A percentile compares a stretch with the other conserved stretches of the same genome.
These are phyloP conservation scores for Colletotrichum sublineola DNA, from an alignment of 2,329 filamentous ascomycete species.

Conservation along the genomic window DNA sequence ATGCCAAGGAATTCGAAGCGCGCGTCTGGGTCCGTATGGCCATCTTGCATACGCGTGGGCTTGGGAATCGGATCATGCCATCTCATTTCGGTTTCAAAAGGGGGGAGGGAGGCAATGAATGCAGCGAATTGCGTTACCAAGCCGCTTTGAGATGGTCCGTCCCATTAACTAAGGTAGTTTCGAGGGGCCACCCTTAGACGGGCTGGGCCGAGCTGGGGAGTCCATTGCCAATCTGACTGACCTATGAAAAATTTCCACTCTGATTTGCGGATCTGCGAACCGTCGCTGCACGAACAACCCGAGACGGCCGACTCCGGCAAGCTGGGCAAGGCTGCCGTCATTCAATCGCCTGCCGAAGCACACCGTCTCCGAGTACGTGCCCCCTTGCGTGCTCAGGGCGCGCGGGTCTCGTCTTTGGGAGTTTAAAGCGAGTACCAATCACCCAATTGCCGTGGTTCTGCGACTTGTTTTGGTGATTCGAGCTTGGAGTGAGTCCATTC, in stretches of 20 bases:
- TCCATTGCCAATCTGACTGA: conserved; percentile 8
- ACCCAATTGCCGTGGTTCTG: not conserved
- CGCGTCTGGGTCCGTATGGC: conserved; percentile 29
- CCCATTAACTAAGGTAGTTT: conserved; percentile 31
- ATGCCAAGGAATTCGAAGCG: conserved; percentile 30
- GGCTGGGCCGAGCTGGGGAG: conserved; percentile 27
- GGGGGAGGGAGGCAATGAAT: conserved; percentile 6
- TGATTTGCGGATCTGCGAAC: conserved; percentile 39
- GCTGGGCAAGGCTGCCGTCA: not conserved
- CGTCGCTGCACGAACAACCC: not conserved
- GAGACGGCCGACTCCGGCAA: not conserved
- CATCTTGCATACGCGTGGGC: conserved; percentile 24
- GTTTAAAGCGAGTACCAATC: not conserved
- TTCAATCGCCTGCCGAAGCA: not conserved
- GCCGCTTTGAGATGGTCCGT: conserved; percentile 7
- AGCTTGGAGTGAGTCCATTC: conserved; percentile 13
- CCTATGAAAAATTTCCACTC: not conserved
- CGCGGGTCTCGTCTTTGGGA: not conserved
- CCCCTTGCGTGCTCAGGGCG: not conserved
- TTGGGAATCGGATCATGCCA: conserved; percentile 41
- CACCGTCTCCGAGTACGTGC: too few relatives aligned
- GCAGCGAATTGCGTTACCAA: conserved; percentile 9
- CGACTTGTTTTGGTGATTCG: not conserved
- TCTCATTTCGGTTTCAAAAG: conserved; percentile 39
- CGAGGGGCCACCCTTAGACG: conserved; percentile 20